These are phyloP conservation scores for Asterochloris erici DNA, from an alignment of 139 green algal genomes.

Conservation along the genomic window DNA sequence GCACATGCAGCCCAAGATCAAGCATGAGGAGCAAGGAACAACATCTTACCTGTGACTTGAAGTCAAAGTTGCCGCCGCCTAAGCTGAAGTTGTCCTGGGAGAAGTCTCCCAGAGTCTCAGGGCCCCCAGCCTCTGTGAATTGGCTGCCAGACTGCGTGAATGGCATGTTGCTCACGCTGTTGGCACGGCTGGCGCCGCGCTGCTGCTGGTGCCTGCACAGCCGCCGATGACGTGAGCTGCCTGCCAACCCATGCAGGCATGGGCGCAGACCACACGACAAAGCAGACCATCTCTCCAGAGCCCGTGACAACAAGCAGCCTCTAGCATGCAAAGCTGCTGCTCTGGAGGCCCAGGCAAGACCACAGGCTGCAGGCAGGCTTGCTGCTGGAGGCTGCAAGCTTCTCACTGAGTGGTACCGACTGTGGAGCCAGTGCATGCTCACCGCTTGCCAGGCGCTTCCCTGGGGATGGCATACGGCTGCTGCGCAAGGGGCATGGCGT, in stretches of 20 bases:
- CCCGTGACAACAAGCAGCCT: not conserved
- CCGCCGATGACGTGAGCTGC: conserved; percentile 22
- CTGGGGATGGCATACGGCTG: conserved; percentile 30
- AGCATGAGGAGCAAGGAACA: no score
- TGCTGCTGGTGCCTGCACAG: conserved; percentile 23
- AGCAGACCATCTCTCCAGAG: no score
- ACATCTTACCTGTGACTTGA: no score
- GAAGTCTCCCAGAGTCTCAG: no score
- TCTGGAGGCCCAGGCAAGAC: not conserved
- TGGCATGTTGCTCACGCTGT: conserved; percentile 5
- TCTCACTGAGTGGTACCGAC: no score
- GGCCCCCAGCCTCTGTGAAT: no score
- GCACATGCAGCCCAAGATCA: no score
- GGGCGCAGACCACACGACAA: not conserved
- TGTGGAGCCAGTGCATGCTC: not conserved
- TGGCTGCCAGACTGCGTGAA: conserved; percentile 8
- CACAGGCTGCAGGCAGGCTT: no score
- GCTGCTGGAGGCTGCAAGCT: no score
- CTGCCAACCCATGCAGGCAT: not conserved
- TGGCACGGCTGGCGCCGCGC: conserved; percentile 8
- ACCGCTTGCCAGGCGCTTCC: not conserved
- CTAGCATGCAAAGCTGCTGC: not conserved
- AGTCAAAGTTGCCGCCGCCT: no score
- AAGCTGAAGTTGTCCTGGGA: no score
- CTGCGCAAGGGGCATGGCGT: conserved; percentile 20